Conservation (phyloP, 2,329 filamentous ascomycete species). For the Nigrospora osmanthi region DNA sequence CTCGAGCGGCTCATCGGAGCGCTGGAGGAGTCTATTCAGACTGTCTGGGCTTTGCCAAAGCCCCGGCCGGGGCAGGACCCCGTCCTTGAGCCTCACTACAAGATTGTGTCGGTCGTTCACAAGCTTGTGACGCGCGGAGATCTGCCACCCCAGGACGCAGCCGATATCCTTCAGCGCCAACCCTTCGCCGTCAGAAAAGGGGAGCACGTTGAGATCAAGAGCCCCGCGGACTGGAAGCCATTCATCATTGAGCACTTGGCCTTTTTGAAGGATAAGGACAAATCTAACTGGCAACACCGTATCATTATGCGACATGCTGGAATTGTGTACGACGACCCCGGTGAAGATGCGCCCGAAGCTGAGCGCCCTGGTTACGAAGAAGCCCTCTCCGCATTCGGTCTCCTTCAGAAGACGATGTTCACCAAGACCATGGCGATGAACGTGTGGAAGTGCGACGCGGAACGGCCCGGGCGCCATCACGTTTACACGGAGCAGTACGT, state of each 20-base stretch:
- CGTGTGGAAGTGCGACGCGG: conserved; percentile 89
- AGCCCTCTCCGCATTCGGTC: conserved; percentile 71
- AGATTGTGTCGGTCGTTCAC: conserved; percentile 73
- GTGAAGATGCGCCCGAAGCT: conserved; percentile 24
- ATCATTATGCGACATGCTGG: conserved; percentile 69
- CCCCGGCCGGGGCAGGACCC: conserved; percentile 59
- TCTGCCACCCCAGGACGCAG: conserved; percentile 38
- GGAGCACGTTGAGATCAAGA: conserved; percentile 42
- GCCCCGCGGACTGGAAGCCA: conserved; percentile 53
- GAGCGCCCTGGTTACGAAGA: conserved; percentile 36
- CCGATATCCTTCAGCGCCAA: conserved; percentile 46
- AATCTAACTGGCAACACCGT: conserved; percentile 91
- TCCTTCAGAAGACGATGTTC: conserved; percentile 67
- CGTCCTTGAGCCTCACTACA: conserved; percentile 87
- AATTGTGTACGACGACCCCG: conserved; percentile 42
- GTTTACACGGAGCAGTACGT: conserved; percentile 87
- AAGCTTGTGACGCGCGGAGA: conserved; percentile 62
- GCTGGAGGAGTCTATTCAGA: conserved; percentile 42
- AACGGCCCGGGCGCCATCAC: conserved; percentile 76
- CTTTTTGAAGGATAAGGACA: conserved; percentile 63
- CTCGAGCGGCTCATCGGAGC: conserved; percentile 35
- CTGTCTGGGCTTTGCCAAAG: conserved; percentile 44
- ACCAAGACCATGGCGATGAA: conserved; percentile 94
- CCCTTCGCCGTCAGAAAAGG: conserved; percentile 43
- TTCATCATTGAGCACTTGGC: conserved; percentile 44